Conservation (phyloP, 495 filamentous ascomycete genomes). For the Podospora pseudoanserina region DNA sequence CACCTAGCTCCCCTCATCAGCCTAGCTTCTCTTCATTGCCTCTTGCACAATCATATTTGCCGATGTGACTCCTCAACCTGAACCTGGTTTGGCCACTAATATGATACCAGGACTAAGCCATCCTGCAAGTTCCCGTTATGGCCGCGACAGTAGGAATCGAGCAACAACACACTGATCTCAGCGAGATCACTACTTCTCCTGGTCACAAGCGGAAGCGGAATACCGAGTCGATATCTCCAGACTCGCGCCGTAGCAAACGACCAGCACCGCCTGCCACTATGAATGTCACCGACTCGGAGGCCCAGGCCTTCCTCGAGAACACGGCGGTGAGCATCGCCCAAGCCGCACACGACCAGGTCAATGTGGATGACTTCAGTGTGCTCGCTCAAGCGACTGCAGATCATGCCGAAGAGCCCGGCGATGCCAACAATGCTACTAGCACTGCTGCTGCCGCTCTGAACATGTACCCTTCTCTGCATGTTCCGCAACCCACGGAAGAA, state of each 20-base stretch:
- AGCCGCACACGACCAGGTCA: constrained; percentile 40
- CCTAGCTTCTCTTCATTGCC: background rate
- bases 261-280: constrained; percentile 39
- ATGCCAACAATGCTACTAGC: constrained; percentile 52
- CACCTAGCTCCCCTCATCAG: background rate
- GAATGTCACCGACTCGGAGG: constrained; percentile 33
- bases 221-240: constrained; percentile 40
- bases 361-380: constrained; percentile 46
- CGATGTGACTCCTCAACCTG: background rate
- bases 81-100: background rate
- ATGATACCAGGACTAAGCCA: constrained; percentile 16
- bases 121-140: constrained; percentile 32
- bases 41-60: background rate
- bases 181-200: constrained; percentile 29
- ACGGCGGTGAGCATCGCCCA: constrained; percentile 48
- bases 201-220: constrained; percentile 48
- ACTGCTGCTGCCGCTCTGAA: constrained; percentile 68
- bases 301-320: constrained; percentile 43
- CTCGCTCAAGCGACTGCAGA: constrained; percentile 46
- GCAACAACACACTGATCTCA: constrained; percentile 36
- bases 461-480: constrained; percentile 63
- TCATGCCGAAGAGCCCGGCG: constrained; percentile 42
- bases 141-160: constrained; percentile 39
- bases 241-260: constrained; percentile 45
- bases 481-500: constrained; percentile 67